Base-by-base conservation (phyloP, 129 eudicot species). In the Artemisia argyi region DNA sequence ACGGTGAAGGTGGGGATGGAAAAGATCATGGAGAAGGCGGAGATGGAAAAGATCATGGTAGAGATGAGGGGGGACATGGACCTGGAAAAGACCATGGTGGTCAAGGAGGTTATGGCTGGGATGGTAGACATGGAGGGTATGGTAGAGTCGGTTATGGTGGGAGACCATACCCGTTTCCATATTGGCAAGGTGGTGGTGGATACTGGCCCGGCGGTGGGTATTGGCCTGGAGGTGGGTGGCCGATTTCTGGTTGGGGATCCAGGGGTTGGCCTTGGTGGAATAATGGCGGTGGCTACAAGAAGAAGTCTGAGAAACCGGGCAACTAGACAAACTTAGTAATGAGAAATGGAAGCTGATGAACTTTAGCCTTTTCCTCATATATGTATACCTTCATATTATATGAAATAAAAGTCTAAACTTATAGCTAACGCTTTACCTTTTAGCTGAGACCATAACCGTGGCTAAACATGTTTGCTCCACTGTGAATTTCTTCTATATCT, bases 31-130 rank as follows among this genome's bases (percentile, higher is more conserved):
- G n/a, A n/a, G n/a, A n/a, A n/a, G n/a, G n/a, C n/a, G n/a, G n/a
- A n/a, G n/a, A n/a, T n/a, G n/a, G n/a, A n/a, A n/a, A n/a, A n/a
- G n/a, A n/a, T n/a, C n/a, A n/a, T n/a, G n/a, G n/a, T n/a, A n/a
- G n/a, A n/a, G n/a, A n/a, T n/a, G n/a, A n/a, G n/a, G n/a, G n/a
- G n/a, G n/a, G n/a, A n/a, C n/a, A n/a, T n/a, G n/a, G n/a, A n/a
- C n/a, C n/a, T n/a, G n/a, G n/a, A n/a, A n/a, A n/a, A n/a, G n/a
- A n/a, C n/a, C n/a, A n/a, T 46, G 61, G 12, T 60, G 51, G 69
- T 11, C 61, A 67, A 58, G 76, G 47, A 5, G 66, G 22, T 13
- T 17, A 35, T 19, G 75, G 75, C 9, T 8, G 66, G 54, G 7
- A 16, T 51, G 47, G 61, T 14, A 26, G 61, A 1, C 14, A 55